Base-by-base conservation (phyloP, 2,329 filamentous ascomycete species). In the Neospermospora avenae region DNA sequence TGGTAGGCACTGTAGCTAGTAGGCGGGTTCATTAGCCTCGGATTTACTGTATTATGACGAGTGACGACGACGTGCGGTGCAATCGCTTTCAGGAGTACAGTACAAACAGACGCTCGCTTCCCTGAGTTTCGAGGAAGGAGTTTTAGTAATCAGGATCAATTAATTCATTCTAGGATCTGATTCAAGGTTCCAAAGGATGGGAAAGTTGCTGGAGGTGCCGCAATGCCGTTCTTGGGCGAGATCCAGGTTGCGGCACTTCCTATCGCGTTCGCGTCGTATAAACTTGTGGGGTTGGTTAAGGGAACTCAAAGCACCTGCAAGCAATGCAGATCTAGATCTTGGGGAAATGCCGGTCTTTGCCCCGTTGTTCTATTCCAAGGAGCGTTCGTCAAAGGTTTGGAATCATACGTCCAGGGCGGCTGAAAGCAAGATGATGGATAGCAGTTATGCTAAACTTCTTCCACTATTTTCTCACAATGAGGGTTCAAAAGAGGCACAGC, bases 61-160 rank as follows among this genome's bases (percentile, higher is more conserved):
- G 28, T 28, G n/a, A 60, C 52, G 58, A 60, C 58, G 58, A 59
- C 22, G 57, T 59, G 39, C 24, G 24, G 20, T 51, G 58, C 56
- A 31, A n/a, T n/a, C n/a, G n/a, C n/a, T 31, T 31, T 31, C 28
- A 52, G 53, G 58, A 52, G 55, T 37, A n/a, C 20, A 45, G 58
- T 52, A 48, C 45, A 57, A 45, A 53, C 48, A 44, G 52, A 58
- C 37, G 34, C 54, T 42, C 28, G 25, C 35, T 59, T 31, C 16
- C 20, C 20, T 54, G 49, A 25, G 28, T 20, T 37, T 48, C 20
- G 16, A 16, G 31, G 16, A 37, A 28, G 34, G 24, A 18, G n/a
- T 37, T 53, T 31, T 58, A 16, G 20, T 35, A 20, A 11, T 58
- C 55, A 39, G 16, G 6, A 22, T 24, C 35, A 31, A 35, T 34